Conservation (phyloP, 371 early-diverging fungal species). For the Rhizopus sp. region DNA sequence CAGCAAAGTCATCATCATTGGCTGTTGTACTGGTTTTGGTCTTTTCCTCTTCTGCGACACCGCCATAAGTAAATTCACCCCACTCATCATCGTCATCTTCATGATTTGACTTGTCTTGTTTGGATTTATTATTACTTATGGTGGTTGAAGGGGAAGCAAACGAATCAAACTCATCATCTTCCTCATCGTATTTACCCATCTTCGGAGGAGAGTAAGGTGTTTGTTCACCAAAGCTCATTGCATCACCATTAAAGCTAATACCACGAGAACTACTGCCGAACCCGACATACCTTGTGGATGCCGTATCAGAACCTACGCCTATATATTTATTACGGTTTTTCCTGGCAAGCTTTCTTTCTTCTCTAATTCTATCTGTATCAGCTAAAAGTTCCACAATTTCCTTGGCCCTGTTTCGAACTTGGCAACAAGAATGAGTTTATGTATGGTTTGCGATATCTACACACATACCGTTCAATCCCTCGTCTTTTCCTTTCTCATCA, state of each 20-base stretch:
- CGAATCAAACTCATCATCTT: constrained; percentile 18
- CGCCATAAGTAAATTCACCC: constrained; percentile 54
- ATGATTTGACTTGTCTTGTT: background rate
- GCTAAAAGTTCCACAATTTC: constrained; percentile 84
- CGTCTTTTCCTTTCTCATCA: constrained; percentile 94
- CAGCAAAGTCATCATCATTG: constrained; percentile 57
- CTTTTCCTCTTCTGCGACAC: constrained; percentile 14
- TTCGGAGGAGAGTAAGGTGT: constrained; percentile 29
- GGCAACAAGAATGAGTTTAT: no score
- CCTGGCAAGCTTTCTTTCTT: constrained; percentile 88
- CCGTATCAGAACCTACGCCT: constrained; percentile 66
- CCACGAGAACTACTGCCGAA: constrained; percentile 50
- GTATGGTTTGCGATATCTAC: no score
- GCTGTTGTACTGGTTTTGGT: background rate
- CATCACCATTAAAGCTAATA: constrained; percentile 33
- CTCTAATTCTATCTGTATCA: constrained; percentile 73
- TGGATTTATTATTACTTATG: constrained; percentile 39
- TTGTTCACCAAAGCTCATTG: constrained; percentile 31
- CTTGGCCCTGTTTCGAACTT: constrained; percentile 91
- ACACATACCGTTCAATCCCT: constrained; percentile 87
- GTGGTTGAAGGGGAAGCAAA: constrained; percentile 4
- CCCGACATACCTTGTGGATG: constrained; percentile 38
- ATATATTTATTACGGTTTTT: constrained; percentile 87
- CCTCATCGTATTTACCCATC: constrained; percentile 28
- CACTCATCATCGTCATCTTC: constrained; percentile 47